Evolutionary conservation across 2,329 filamentous ascomycete species (phyloP).

Genomic region (Beauveria sp.): DNA sequence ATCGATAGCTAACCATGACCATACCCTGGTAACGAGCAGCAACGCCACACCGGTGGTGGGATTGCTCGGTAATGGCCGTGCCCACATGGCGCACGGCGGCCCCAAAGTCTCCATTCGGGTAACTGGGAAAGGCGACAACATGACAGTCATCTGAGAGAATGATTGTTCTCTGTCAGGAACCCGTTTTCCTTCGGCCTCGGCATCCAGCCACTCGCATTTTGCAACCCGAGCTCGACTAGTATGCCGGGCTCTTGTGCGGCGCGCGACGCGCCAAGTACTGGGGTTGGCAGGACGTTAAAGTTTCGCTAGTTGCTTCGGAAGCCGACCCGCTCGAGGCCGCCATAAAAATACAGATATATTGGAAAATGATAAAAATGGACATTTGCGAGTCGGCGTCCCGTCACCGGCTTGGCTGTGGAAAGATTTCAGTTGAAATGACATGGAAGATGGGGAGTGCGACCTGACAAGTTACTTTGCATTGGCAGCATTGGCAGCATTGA

Average conservation of each 20-base stretch:
- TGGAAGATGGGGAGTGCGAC: not conserved
- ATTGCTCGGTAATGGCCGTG: constrained; percentile 6
- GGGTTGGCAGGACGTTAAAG: not conserved
- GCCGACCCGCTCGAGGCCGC: not conserved
- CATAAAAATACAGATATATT: not conserved
- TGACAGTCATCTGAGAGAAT: not conserved
- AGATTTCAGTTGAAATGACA: not conserved
- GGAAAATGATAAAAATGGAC: not conserved
- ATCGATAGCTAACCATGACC: not conserved
- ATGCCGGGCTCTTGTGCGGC: no score
- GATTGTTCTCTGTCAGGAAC: not conserved
- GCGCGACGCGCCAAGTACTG: no score
- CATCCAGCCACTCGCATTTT: no score
- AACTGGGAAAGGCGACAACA: not conserved
- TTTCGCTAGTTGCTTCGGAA: not conserved
- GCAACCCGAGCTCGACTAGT: no score
- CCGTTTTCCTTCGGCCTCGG: no score
- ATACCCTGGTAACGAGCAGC: not conserved
- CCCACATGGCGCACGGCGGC: not conserved
- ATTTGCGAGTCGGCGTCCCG: not conserved
- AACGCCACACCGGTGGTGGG: not conserved
- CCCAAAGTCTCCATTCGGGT: not conserved
- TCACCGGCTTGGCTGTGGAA: not conserved
- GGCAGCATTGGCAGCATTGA: not conserved
- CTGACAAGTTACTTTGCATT: no score